phyloP scores from a whole-genome alignment of 176 grass and related monocot species.

The Aegilops speltoides region DNA sequence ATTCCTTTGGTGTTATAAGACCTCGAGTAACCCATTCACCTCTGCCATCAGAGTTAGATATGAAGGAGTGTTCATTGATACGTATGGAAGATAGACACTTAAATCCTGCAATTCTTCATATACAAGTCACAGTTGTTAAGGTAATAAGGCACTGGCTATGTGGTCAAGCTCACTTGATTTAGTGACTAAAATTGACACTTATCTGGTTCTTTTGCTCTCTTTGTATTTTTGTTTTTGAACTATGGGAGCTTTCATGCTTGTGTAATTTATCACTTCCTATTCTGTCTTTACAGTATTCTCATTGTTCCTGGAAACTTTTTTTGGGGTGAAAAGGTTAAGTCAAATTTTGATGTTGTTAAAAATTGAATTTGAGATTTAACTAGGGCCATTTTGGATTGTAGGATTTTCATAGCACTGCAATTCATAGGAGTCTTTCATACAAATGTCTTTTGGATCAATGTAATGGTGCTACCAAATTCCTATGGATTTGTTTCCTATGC shows the following conservation, averaged over 20 bases:
- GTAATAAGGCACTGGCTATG: slow-evolving; percentile 45
- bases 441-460: not conserved
- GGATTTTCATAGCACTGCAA: not conserved
- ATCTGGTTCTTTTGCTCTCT: slow-evolving; percentile 5
- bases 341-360: not conserved
- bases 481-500: not conserved
- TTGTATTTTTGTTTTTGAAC: slow-evolving; percentile 23
- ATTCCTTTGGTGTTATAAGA: slow-evolving; percentile 80
- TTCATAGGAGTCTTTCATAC: not conserved
- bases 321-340: not conserved
- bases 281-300: not conserved
- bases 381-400: slow-evolving; percentile 5
- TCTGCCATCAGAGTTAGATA: slow-evolving; percentile 47
- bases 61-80: slow-evolving; percentile 56
- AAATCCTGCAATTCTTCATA: slow-evolving; percentile 67
- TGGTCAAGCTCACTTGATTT: slow-evolving; percentile 12
- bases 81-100: slow-evolving; percentile 73
- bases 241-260: not conserved
- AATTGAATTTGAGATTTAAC: not conserved
- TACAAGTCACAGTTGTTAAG: slow-evolving; percentile 87
- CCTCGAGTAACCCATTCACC: slow-evolving; percentile 86
- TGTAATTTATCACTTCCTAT: not conserved
- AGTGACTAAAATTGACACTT: slow-evolving; percentile 8
- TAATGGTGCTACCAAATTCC: not conserved
- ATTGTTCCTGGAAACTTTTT: not conserved